phyloP scores from a whole-genome alignment of 163 green algal genomes.

The Chlamydomonas reinhardtii region DNA sequence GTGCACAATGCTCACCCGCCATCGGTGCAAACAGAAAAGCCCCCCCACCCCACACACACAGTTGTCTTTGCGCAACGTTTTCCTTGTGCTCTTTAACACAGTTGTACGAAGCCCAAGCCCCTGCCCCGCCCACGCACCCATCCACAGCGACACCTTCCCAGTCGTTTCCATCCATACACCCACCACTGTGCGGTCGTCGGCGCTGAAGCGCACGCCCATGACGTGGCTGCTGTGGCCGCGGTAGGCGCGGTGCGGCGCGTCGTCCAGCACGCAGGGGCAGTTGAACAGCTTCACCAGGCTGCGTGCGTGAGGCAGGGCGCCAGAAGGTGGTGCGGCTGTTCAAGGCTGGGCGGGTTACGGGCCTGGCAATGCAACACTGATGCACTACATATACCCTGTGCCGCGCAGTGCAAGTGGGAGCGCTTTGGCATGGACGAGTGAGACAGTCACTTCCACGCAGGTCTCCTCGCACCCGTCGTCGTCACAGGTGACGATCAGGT shows the following conservation, averaged over 20 bases:
- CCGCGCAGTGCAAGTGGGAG: too few relatives aligned
- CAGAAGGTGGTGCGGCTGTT: too few relatives aligned
- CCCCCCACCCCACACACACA: too few relatives aligned
- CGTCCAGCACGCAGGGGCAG: conserved; percentile 74
- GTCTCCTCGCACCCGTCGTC: conserved; percentile 62
- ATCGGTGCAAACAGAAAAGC: too few relatives aligned
- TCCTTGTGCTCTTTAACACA: too few relatives aligned
- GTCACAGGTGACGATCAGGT: conserved; percentile 58
- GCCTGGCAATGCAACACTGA: too few relatives aligned
- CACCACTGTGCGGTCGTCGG: conserved; percentile 56
- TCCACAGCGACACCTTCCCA: neutral
- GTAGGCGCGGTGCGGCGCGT: conserved; percentile 74
- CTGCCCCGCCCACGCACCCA: neutral
- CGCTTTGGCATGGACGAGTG: too few relatives aligned
- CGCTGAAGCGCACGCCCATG: conserved; percentile 69
- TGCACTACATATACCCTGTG: too few relatives aligned
- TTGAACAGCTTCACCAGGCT: conserved; percentile 78
- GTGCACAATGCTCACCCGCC: too few relatives aligned
- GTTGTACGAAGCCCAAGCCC: neutral
- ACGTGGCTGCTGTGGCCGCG: conserved; percentile 71
- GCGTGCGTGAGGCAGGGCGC: too few relatives aligned
- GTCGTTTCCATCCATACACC: neutral
- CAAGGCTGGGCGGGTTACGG: too few relatives aligned
- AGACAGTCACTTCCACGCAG: neutral
- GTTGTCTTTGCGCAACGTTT: too few relatives aligned